Percentiles rank a stretch among this genome's conserved stretches.
These are phyloP conservation scores for Myxozyma nipponensis DNA, from an alignment of 805 yeast genomes.

Conservation along the genomic window DNA sequence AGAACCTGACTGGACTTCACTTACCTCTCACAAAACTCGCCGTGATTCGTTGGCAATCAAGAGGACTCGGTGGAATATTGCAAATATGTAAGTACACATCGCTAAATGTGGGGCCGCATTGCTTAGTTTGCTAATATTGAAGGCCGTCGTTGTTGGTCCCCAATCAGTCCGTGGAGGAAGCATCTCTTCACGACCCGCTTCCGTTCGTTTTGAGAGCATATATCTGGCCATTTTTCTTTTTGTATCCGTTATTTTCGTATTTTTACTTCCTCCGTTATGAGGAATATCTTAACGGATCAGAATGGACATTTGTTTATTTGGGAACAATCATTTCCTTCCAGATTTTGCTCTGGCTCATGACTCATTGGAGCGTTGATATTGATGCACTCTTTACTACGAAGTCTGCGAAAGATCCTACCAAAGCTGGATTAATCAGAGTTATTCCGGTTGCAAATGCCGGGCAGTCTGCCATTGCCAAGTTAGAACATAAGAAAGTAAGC, in stretches of 20 bases:
- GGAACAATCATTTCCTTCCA: constrained; percentile 72
- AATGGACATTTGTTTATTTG: constrained; percentile 91
- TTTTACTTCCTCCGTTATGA: constrained; percentile 70
- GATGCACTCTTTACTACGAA: constrained; percentile 66
- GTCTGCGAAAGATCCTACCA: constrained; percentile 48
- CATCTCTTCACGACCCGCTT: constrained; percentile 72
- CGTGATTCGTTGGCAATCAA: no score
- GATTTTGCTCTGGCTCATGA: constrained; percentile 75
- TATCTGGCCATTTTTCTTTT: constrained; percentile 72
- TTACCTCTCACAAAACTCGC: no score
- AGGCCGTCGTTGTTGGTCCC: constrained; percentile 42
- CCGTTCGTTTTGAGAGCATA: constrained; percentile 62
- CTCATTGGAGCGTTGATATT: constrained; percentile 84
- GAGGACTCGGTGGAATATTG: no score
- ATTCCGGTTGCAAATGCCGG: constrained; percentile 85
- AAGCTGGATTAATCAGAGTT: constrained; percentile 70
- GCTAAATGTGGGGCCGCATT: no score
- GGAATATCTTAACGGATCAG: constrained; percentile 75
- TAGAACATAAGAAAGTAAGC: constrained; percentile 19
- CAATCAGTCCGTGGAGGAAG: constrained; percentile 32
- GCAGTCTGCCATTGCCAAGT: constrained; percentile 64
- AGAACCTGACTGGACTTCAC: no score
- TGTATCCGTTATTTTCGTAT: constrained; percentile 71
- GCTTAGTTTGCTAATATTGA: background rate
- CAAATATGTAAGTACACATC: no score